These are phyloP conservation scores for Metschnikowia kofuensis DNA, from an alignment of 805 yeast genomes.

Conservation along the genomic window DNA sequence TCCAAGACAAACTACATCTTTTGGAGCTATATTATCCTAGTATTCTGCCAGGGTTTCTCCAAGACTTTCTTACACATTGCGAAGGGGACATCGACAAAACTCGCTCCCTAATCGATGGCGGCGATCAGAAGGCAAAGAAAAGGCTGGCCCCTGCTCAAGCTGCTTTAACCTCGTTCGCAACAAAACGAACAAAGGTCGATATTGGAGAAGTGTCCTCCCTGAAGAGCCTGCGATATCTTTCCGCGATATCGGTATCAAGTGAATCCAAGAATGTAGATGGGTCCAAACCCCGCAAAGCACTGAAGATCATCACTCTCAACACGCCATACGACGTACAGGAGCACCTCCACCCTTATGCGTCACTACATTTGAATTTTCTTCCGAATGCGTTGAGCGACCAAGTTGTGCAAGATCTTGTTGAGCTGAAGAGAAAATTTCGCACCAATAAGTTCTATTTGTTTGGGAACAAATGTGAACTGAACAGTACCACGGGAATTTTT, in stretches of 20 bases:
- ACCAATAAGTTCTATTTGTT: conserved; percentile 56
- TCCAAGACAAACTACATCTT: conserved; percentile 29
- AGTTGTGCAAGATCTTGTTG: conserved; percentile 41
- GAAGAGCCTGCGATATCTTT: no score
- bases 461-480: conserved; percentile 58
- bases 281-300: conserved; percentile 9
- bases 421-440: conserved; percentile 38
- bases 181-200: background rate
- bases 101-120: conserved; percentile 35
- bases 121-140: conserved; percentile 18
- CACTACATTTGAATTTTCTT: conserved; percentile 50
- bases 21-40: conserved; percentile 41
- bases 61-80: conserved; percentile 53
- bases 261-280: background rate
- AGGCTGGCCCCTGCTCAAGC: conserved; percentile 15
- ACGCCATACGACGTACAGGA: conserved; percentile 50
- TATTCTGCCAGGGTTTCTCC: conserved; percentile 38
- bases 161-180: conserved; percentile 2
- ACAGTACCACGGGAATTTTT: conserved; percentile 43
- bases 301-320: conserved; percentile 38
- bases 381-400: conserved; percentile 48
- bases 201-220: background rate
- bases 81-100: conserved; percentile 49
- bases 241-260: no score
- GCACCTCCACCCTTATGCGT: conserved; percentile 46